These are phyloP conservation scores for Picea sitchensis DNA, from an alignment of 75 land plant genomes.

Conservation along the genomic window DNA sequence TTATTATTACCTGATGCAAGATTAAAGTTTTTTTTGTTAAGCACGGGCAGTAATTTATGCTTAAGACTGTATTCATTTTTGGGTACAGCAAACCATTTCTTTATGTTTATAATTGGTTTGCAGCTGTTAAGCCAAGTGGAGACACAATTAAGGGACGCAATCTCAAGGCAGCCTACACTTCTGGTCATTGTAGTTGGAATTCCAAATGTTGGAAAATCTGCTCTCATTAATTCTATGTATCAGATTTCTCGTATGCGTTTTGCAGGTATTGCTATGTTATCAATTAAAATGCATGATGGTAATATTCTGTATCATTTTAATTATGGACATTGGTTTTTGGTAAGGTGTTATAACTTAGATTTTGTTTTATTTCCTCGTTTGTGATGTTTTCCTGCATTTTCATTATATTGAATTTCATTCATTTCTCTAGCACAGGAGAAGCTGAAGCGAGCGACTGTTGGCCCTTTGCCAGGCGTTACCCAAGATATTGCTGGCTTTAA, in stretches of 20 bases:
- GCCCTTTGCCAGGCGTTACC: constrained; percentile 96
- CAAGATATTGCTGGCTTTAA: constrained; percentile 90
- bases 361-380: neutral
- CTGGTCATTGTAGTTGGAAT: constrained; percentile 97
- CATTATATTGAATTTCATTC: neutral
- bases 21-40: neutral
- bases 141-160: constrained; percentile 50
- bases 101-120: neutral
- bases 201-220: constrained; percentile 98
- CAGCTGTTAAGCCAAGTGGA: constrained; percentile 75
- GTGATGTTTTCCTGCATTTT: neutral
- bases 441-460: constrained; percentile 81
- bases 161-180: constrained; percentile 84
- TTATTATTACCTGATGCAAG: no score
- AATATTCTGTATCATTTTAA: neutral
- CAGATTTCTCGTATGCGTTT: constrained; percentile 59
- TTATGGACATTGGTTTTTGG: neutral
- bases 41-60: neutral
- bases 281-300: neutral
- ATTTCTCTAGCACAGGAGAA: constrained; percentile 70
- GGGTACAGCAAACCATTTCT: no score
- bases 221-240: constrained; percentile 82
- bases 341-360: neutral
- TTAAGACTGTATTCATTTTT: neutral
- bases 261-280: constrained; percentile 33